Percentiles rank a stretch among this genome's conserved stretches.
Conservation (phyloP, 2,329 filamentous ascomycete genomes). For the Phialophora tarda region DNA sequence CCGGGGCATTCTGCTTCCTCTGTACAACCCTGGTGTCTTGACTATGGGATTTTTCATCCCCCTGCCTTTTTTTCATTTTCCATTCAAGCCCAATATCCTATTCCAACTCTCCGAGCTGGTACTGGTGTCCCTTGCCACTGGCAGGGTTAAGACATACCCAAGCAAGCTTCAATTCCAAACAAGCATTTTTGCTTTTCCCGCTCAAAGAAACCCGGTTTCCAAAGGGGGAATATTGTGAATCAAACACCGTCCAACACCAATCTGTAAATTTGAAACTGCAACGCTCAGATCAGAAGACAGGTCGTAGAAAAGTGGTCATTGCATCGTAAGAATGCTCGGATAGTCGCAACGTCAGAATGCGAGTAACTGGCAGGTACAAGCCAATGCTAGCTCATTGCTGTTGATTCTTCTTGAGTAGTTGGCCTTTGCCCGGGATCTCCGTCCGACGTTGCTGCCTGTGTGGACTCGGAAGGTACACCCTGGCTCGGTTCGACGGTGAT, state of each 20-base stretch:
- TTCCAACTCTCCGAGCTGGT: neutral
- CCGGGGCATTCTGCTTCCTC: neutral
- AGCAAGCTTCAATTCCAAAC: constrained; percentile 14
- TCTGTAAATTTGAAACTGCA: constrained; percentile 27
- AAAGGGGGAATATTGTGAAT: constrained; percentile 19
- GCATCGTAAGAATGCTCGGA: constrained; percentile 34
- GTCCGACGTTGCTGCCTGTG: neutral
- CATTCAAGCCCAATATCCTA: neutral
- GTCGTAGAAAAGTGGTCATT: constrained; percentile 28
- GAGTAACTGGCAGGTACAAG: neutral
- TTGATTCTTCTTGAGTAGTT: constrained; percentile 4
- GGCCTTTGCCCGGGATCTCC: constrained; percentile 6
- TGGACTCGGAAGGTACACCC: neutral
- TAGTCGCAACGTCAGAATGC: constrained; percentile 14
- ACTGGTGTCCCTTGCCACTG: neutral
- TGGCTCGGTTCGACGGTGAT: constrained; percentile 26
- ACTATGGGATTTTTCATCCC: neutral
- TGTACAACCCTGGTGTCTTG: constrained; percentile 4
- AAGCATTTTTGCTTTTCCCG: constrained; percentile 22
- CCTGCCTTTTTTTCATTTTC: neutral
- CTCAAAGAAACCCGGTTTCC: constrained; percentile 9
- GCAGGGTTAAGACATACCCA: constrained; percentile 1
- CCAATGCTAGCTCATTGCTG: constrained; percentile 24
- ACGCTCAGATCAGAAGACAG: constrained; percentile 34
- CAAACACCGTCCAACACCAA: constrained; percentile 25